A percentile compares a stretch with the other conserved stretches of the same genome.
phyloP scores from a whole-genome alignment of 163 green algal genomes.

The Prototheca wickerhamii region DNA sequence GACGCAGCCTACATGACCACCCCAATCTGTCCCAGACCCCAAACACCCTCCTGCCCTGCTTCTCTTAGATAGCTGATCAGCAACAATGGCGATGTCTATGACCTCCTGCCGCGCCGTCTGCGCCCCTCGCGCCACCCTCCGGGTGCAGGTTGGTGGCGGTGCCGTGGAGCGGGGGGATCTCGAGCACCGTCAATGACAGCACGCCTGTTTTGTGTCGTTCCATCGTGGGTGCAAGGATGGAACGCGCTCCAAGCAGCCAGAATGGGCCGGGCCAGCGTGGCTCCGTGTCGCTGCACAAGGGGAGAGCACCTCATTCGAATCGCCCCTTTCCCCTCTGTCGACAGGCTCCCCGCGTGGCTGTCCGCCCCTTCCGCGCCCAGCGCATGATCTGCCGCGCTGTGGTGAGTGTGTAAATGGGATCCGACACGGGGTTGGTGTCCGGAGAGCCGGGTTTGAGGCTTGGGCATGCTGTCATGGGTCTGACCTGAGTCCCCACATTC shows the following conservation, averaged over 20 bases:
- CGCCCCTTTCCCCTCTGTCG: not conserved
- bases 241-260: too few species aligned
- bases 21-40: not conserved
- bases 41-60: not conserved
- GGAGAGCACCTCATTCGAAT: not conserved
- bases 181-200: not conserved
- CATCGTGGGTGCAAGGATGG: too few species aligned
- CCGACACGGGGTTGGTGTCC: too few species aligned
- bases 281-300: not conserved
- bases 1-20: not conserved
- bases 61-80: not conserved
- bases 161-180: not conserved
- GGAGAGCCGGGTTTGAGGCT: not conserved
- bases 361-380: not conserved
- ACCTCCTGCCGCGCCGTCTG: not conserved
- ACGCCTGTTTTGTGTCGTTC: too few species aligned
- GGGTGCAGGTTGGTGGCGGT: not conserved
- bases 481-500: not conserved
- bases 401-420: too few species aligned
- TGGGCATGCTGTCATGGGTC: not conserved
- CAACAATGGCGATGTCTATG: not conserved
- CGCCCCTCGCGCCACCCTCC: not conserved
- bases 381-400: constrained; percentile 3
- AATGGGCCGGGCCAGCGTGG: not conserved
- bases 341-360: not conserved